Evolutionary conservation across 1,284 basidiomycete species (phyloP).

Genomic region (Apiotrichum sp.): DNA sequence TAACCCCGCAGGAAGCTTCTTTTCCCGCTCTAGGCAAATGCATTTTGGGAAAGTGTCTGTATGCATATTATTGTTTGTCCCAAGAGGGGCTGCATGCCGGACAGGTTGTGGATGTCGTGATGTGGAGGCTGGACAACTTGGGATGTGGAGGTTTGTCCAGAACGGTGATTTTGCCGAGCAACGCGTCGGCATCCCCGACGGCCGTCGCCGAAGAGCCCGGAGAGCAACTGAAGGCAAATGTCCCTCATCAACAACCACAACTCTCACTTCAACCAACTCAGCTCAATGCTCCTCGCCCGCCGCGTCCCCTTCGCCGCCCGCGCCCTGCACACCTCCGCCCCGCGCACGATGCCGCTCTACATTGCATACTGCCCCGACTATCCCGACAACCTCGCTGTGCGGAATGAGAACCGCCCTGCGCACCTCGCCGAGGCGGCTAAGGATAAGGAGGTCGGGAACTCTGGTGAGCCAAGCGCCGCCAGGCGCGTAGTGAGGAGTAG

Average conservation of each 20-base stretch:
- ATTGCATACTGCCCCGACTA: slow-evolving; percentile 41
- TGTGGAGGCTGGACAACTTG: too few relatives aligned
- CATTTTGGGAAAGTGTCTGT: too few relatives aligned
- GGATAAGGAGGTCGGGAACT: slow-evolving; percentile 16
- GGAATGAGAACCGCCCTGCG: slow-evolving; percentile 33
- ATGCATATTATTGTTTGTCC: too few relatives aligned
- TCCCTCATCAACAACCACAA: too few relatives aligned
- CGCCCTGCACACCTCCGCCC: slow-evolving; percentile 6
- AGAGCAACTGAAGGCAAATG: too few relatives aligned
- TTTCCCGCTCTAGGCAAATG: slow-evolving; percentile 11
- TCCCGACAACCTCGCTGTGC: slow-evolving; percentile 33
- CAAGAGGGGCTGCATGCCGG: too few relatives aligned
- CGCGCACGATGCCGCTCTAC: slow-evolving; percentile 30
- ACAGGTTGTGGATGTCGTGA: too few relatives aligned
- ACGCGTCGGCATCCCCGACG: too few relatives aligned
- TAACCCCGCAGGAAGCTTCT: slow-evolving; percentile 20
- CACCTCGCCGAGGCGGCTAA: slow-evolving; percentile 23
- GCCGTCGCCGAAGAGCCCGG: too few relatives aligned
- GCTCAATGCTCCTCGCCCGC: not conserved
- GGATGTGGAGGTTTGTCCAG: too few relatives aligned
- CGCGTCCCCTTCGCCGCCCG: not conserved
- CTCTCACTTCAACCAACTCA: too few relatives aligned
- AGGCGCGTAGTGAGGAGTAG: not conserved
- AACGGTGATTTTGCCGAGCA: too few relatives aligned
- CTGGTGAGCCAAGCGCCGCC: not conserved